Evolutionary conservation across 2,329 filamentous ascomycete genomes (phyloP).

Genomic region (Fusarium neocosmosporiellum): DNA sequence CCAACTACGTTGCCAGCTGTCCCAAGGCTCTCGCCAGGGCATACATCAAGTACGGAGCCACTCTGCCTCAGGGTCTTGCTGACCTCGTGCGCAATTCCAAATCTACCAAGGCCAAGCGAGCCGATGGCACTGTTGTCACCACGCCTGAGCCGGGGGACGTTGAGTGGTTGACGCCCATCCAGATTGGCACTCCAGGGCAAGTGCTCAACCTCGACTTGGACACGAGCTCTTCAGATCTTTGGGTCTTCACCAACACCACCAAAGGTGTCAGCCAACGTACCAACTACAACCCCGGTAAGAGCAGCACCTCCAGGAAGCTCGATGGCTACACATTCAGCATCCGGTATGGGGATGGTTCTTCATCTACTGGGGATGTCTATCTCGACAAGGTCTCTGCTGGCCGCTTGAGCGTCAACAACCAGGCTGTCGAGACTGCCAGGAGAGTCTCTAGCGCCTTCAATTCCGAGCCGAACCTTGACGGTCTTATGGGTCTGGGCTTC

Average conservation of each 20-base stretch:
- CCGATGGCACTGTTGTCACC: slow-evolving; percentile 40
- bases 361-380: slow-evolving; percentile 56
- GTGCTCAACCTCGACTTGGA: slow-evolving; percentile 58
- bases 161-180: slow-evolving; percentile 54
- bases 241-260: slow-evolving; percentile 61
- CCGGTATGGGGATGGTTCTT: slow-evolving; percentile 57
- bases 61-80: slow-evolving; percentile 47
- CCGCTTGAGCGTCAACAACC: slow-evolving; percentile 51
- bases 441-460: slow-evolving; percentile 55
- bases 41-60: slow-evolving; percentile 52
- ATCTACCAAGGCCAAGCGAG: slow-evolving; percentile 34
- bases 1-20: slow-evolving; percentile 49
- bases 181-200: slow-evolving; percentile 57
- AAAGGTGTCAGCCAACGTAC: slow-evolving; percentile 53
- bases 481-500: slow-evolving; percentile 58
- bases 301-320: slow-evolving; percentile 52
- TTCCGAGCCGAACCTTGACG: slow-evolving; percentile 51
- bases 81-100: slow-evolving; percentile 38
- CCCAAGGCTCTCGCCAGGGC: slow-evolving; percentile 47
- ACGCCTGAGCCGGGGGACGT: slow-evolving; percentile 46
- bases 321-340: slow-evolving; percentile 54
- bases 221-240: slow-evolving; percentile 60
- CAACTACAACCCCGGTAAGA: slow-evolving; percentile 53
- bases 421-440: slow-evolving; percentile 57
- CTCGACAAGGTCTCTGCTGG: slow-evolving; percentile 56